Evolutionary conservation across 2,329 filamentous ascomycete species (phyloP).

Genomic region (Colletotrichum tabaci): DNA sequence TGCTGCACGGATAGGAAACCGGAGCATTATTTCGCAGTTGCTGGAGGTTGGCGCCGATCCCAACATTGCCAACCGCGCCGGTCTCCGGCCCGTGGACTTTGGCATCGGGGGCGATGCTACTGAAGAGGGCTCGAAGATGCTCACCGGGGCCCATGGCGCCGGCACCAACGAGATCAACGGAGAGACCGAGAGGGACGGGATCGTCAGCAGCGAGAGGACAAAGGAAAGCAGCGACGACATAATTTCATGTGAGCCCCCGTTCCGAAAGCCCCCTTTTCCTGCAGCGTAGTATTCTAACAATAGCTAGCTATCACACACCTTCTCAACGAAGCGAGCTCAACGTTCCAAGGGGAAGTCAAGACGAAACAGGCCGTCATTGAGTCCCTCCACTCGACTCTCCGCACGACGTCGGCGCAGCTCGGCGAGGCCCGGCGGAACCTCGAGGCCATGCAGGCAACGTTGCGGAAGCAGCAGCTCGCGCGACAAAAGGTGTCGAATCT

Average conservation of each 20-base stretch:
- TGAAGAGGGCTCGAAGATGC: slow-evolving; percentile 49
- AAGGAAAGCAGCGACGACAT: slow-evolving; percentile 85
- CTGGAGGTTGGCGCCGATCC: slow-evolving; percentile 95
- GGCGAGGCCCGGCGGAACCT: slow-evolving; percentile 82
- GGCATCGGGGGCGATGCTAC: slow-evolving; percentile 82
- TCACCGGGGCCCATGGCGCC: slow-evolving; percentile 6
- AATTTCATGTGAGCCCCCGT: slow-evolving; percentile 76
- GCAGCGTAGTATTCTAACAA: slow-evolving; percentile 46
- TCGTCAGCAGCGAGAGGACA: slow-evolving; percentile 67
- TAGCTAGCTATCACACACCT: slow-evolving; percentile 83
- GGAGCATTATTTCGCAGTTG: slow-evolving; percentile 96
- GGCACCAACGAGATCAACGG: slow-evolving; percentile 51
- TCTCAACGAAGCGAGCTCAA: slow-evolving; percentile 81
- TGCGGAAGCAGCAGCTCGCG: slow-evolving; percentile 76
- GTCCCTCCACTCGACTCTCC: slow-evolving; percentile 83
- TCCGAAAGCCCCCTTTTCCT: neutral
- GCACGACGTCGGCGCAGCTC: slow-evolving; percentile 83
- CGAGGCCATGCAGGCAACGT: slow-evolving; percentile 77
- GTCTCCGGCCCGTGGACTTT: slow-evolving; percentile 92
- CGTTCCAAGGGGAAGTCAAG: slow-evolving; percentile 85
- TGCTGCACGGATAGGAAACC: slow-evolving; percentile 91
- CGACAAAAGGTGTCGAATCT: slow-evolving; percentile 85
- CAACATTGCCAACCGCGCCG: slow-evolving; percentile 91
- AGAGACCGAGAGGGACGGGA: slow-evolving; percentile 61
- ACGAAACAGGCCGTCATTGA: slow-evolving; percentile 89